Conservation (phyloP, 2,329 filamentous ascomycete species). For the Camptophora hylomeconis region DNA sequence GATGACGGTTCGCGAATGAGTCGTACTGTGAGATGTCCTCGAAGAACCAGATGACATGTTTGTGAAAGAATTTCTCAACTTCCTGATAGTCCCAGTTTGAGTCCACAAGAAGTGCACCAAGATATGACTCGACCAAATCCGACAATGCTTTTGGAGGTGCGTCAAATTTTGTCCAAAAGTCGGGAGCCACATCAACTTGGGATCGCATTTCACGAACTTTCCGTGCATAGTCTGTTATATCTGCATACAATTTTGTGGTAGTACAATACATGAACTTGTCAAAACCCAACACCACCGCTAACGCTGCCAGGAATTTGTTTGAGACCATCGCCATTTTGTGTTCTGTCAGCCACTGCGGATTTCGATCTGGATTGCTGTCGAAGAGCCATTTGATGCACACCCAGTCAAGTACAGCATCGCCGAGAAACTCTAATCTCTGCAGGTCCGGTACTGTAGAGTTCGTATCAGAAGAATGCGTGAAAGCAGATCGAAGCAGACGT, state of each 20-base stretch:
- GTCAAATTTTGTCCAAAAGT: constrained; percentile 30
- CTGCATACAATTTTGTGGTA: constrained; percentile 18
- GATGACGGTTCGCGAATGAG: constrained; percentile 73
- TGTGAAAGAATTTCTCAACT: constrained; percentile 66
- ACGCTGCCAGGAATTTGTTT: constrained; percentile 79
- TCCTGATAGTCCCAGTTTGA: constrained; percentile 62
- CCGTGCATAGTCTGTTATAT: constrained; percentile 24
- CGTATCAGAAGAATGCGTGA: constrained; percentile 76
- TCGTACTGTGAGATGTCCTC: constrained; percentile 79
- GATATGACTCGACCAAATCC: constrained; percentile 77
- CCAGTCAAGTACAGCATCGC: constrained; percentile 80
- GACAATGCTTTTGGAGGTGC: constrained; percentile 47
- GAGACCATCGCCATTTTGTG: constrained; percentile 99
- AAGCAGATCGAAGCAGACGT: constrained; percentile 66
- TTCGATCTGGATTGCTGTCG: constrained; percentile 58
- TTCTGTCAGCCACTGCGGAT: constrained; percentile 94
- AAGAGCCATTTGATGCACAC: constrained; percentile 74
- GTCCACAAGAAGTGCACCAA: constrained; percentile 88
- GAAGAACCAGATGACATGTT: constrained; percentile 65
- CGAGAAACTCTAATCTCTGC: constrained; percentile 82
- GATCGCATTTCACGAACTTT: constrained; percentile 28
- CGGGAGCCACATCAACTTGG: constrained; percentile 21
- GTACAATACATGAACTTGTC: constrained; percentile 53
- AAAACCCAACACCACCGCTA: constrained; percentile 67
- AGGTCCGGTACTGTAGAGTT: constrained; percentile 72